Conservation (phyloP, 148 eudicot genomes). For the Rhododendron griersonianum region DNA sequence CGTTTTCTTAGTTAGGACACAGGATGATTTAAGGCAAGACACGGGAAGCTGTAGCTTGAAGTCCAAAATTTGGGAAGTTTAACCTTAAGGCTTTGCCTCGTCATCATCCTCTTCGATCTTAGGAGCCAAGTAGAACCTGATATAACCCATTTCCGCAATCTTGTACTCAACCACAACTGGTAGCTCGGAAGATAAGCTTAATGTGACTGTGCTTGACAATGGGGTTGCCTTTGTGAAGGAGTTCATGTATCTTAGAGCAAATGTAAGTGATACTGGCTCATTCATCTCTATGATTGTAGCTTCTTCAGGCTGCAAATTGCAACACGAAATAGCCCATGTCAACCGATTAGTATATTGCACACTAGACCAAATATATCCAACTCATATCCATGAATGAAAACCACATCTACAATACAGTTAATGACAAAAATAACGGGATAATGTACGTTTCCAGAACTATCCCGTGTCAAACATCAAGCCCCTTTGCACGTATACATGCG, state of each 20-base stretch:
- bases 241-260: conserved; percentile 65
- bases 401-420: background rate
- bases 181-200: conserved; percentile 58
- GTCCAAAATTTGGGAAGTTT: background rate
- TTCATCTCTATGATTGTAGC: conserved; percentile 52
- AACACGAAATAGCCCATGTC: background rate
- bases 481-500: background rate
- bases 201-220: conserved; percentile 48
- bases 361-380: background rate
- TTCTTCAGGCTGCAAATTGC: conserved; percentile 53
- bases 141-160: conserved; percentile 65
- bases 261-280: conserved; percentile 44
- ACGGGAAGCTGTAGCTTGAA: background rate
- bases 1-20: background rate
- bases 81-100: conserved; percentile 17
- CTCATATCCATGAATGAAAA: background rate
- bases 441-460: background rate
- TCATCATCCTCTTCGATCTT: conserved; percentile 67
- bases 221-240: conserved; percentile 66
- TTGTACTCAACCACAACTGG: conserved; percentile 70
- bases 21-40: background rate
- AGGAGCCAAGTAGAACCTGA: conserved; percentile 74
- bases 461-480: background rate
- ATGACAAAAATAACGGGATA: background rate
- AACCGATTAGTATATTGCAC: background rate